Conservation (phyloP, 805 yeast species). For the Cyberlindnera galapagoensis region DNA sequence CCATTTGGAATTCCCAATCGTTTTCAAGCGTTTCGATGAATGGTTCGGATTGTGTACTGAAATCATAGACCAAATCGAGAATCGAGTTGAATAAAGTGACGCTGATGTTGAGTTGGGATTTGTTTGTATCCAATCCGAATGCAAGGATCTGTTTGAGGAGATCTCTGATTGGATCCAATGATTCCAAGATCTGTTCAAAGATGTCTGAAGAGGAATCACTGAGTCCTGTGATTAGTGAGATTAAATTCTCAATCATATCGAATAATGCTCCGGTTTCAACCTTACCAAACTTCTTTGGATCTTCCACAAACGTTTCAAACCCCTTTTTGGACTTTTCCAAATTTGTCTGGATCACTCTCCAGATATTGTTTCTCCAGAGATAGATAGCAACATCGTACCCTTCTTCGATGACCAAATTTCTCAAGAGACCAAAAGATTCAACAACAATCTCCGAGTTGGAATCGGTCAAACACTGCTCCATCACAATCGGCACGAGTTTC, state of each 20-base stretch:
- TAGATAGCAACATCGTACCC: slow-evolving; percentile 76
- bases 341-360: slow-evolving; percentile 52
- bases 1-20: slow-evolving; percentile 16
- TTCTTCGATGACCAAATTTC: slow-evolving; percentile 78
- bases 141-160: slow-evolving; percentile 24
- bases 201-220: slow-evolving; percentile 61
- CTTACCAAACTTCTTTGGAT: slow-evolving; percentile 23
- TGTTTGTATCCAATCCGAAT: slow-evolving; percentile 24
- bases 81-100: slow-evolving; percentile 42
- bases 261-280: slow-evolving; percentile 44
- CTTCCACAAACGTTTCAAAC: slow-evolving; percentile 33
- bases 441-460: slow-evolving; percentile 68
- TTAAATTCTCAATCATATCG: slow-evolving; percentile 66
- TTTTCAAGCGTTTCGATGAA: slow-evolving; percentile 31
- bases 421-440: slow-evolving; percentile 72
- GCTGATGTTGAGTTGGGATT: slow-evolving; percentile 28
- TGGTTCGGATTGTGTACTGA: slow-evolving; percentile 50
- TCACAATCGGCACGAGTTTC: slow-evolving; percentile 53
- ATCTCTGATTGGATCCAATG: slow-evolving; percentile 21
- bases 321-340: slow-evolving; percentile 46
- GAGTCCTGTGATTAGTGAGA: slow-evolving; percentile 62
- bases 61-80: slow-evolving; percentile 53
- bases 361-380: slow-evolving; percentile 73
- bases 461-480: slow-evolving; percentile 64
- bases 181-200: slow-evolving; percentile 32